These are phyloP conservation scores for Suillus alpinus DNA, from an alignment of 768 basidiomycete species.

Conservation along the genomic window DNA sequence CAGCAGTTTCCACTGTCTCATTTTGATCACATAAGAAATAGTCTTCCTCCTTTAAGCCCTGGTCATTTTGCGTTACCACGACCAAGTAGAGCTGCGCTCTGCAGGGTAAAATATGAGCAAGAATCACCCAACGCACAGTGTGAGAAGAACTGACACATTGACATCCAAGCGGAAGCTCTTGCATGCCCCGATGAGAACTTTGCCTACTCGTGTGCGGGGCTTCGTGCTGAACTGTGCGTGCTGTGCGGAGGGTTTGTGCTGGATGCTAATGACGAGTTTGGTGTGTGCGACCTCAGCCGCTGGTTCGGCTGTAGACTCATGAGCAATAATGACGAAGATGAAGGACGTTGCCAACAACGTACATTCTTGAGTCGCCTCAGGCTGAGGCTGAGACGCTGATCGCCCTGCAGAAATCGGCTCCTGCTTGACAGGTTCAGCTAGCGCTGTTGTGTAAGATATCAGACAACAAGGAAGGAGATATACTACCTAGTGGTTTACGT, in stretches of 20 bases:
- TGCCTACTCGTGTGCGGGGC: slow-evolving; percentile 28
- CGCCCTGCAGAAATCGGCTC: background rate
- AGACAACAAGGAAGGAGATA: background rate
- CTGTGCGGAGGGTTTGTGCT: slow-evolving; percentile 26
- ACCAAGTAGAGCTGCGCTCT: slow-evolving; percentile 27
- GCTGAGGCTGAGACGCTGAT: background rate
- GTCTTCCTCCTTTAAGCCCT: slow-evolving; percentile 22
- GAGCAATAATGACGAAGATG: background rate
- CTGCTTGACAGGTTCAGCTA: background rate
- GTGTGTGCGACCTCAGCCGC: background rate
- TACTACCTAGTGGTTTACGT: background rate
- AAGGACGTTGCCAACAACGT: background rate
- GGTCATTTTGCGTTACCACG: slow-evolving; percentile 21
- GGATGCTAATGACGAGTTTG: slow-evolving; percentile 24
- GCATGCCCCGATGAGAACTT: slow-evolving; percentile 25
- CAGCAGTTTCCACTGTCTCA: slow-evolving; percentile 24
- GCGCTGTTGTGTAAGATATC: background rate
- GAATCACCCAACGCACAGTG: background rate
- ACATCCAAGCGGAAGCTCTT: slow-evolving; percentile 27
- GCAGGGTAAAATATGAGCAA: background rate
- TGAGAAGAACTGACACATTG: slow-evolving; percentile 14
- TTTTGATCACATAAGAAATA: slow-evolving; percentile 28
- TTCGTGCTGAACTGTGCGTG: slow-evolving; percentile 31
- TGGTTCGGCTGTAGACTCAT: background rate
- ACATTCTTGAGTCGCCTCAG: background rate